Base-by-base conservation (phyloP, 345 rosid genomes). In the Punica granatum region DNA sequence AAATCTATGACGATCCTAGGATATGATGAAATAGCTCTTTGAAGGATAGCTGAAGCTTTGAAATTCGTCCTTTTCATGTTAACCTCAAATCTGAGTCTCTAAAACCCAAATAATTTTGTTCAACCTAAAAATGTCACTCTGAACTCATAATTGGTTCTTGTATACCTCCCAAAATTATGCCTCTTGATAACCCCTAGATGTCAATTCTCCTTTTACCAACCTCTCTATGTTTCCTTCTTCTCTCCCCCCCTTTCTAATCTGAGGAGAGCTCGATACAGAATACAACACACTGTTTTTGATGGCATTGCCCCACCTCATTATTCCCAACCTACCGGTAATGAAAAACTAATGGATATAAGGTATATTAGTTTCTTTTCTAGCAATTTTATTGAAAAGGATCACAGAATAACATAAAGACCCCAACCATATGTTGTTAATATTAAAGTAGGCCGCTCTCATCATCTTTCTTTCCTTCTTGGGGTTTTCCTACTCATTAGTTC, bases 401-500 rank as follows among this genome's bases (percentile, higher is more conserved):
- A 48, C 2, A 3, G 9, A 48, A 48, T 48, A 48, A n/a, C 23
- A 48, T 21, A 48, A 46, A 21, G 23, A 6, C 54, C 54, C 21
- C 25, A 19, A 48, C 54, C 25, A 4, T 48, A 15, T 48, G 54
- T n/a, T 6, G 7, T 19, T 23, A n/a, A 51, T n/a, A n/a, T 51
- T 51, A 51, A 30, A 23, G 12, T 7, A 0, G 28, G n/a, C 23
- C 23, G 7, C 54, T 21, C 25, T 48, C n/a, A 1, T 48, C 54
- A 48, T 48, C 30, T 54, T 54, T 25, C 31, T 54, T 18, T 26
- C 19, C 10, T 56, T 56, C 61, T n/a, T 34, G 26, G 7, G 28
- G 39, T 68, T 64, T 7, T 69, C 26, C 28, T 74, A 65, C 25
- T 63, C 25, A 64, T 4, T 28, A 18, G 56, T 44, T 63, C 23